A percentile compares a stretch with the other conserved stretches of the same genome.
Conservation (phyloP, 2,329 filamentous ascomycete species). For the Cercospora sp. region DNA sequence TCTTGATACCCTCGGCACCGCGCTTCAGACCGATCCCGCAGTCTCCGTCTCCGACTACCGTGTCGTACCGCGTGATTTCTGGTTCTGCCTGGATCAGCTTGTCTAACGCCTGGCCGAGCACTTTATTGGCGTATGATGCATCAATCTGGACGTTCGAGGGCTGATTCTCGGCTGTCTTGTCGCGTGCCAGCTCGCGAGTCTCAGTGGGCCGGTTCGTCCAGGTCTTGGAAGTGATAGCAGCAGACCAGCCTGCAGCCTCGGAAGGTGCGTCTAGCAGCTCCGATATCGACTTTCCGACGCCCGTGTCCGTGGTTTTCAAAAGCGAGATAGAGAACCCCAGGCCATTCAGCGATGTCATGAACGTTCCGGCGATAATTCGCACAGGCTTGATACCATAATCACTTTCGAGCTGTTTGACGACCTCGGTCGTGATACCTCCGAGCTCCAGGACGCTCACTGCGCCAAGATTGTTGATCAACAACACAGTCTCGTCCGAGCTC, state of each 20-base stretch:
- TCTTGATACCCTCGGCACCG: conserved; percentile 68
- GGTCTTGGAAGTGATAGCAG: conserved; percentile 58
- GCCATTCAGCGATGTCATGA: conserved; percentile 71
- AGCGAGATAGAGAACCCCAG: conserved; percentile 70
- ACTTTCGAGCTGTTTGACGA: conserved; percentile 59
- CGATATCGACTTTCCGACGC: conserved; percentile 62
- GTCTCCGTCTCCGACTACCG: conserved; percentile 85
- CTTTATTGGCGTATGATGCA: conserved; percentile 51
- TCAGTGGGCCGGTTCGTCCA: conserved; percentile 52
- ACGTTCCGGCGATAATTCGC: conserved; percentile 64
- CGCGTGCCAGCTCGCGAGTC: conserved; percentile 41
- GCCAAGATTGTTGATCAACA: conserved; percentile 74
- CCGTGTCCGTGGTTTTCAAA: conserved; percentile 62
- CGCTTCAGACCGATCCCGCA: conserved; percentile 84
- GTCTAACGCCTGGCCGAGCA: conserved; percentile 58
- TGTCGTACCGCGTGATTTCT: conserved; percentile 68
- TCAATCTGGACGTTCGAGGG: conserved; percentile 59
- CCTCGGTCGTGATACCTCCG: conserved; percentile 69
- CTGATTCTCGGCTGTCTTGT: conserved; percentile 43
- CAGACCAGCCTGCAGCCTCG: conserved; percentile 67
- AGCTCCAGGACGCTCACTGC: conserved; percentile 72
- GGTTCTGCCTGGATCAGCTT: conserved; percentile 64
- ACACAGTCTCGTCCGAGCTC: conserved; percentile 61
- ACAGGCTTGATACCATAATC: conserved; percentile 62
- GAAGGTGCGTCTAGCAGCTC: conserved; percentile 67